Evolutionary conservation across 2,329 filamentous ascomycete genomes (phyloP).

Genomic region (Tolypocladium amazonense): DNA sequence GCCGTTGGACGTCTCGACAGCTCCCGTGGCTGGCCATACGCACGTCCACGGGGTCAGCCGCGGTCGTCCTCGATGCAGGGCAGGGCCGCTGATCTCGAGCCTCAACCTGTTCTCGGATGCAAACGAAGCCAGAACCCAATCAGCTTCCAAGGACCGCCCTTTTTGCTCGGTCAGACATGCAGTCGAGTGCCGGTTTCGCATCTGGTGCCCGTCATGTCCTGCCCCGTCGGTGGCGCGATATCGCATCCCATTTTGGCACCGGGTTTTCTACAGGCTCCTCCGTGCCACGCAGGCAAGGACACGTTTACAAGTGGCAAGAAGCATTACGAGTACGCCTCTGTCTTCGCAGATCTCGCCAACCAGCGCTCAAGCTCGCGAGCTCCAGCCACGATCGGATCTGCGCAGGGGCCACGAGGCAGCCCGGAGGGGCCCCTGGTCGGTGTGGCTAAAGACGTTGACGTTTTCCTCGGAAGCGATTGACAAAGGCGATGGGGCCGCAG

Average conservation of each 20-base stretch:
- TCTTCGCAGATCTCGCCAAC: background rate
- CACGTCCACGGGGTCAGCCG: background rate
- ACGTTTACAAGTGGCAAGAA: background rate
- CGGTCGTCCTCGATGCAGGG: background rate
- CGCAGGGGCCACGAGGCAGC: background rate
- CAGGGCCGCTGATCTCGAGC: background rate
- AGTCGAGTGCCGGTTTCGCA: background rate
- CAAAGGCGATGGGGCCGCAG: background rate
- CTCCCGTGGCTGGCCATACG: background rate
- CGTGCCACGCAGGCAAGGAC: background rate
- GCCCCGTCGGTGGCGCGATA: too few relatives aligned
- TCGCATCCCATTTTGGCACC: too few relatives aligned
- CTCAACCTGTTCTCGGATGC: background rate
- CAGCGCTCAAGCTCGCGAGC: background rate
- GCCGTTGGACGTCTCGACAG: background rate
- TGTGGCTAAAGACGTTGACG: background rate
- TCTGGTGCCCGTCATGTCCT: background rate
- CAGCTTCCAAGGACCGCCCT: background rate
- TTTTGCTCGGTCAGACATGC: background rate
- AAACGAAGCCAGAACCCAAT: background rate
- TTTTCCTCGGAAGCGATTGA: background rate
- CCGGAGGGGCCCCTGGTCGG: background rate
- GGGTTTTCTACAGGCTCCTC: too few relatives aligned
- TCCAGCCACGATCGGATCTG: background rate
- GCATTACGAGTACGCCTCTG: background rate